phyloP scores from a whole-genome alignment of 2,329 filamentous ascomycete species.

The Fusarium armeniacum region DNA sequence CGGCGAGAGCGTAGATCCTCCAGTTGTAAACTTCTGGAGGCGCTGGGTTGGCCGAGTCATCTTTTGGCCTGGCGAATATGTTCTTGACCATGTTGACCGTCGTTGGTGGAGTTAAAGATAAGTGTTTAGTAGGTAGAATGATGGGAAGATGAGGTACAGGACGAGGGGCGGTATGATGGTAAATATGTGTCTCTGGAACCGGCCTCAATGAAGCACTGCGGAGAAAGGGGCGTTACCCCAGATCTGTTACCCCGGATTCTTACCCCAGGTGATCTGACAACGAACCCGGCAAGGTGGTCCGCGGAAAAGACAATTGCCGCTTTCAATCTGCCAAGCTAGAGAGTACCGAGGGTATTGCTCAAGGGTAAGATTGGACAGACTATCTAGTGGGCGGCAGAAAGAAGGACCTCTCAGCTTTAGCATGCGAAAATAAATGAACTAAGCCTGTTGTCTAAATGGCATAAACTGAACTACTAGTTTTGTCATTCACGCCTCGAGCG shows the following conservation, averaged over 20 bases:
- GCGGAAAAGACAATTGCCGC: slow-evolving; percentile 16
- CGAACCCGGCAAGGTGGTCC: not conserved
- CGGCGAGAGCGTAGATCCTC: slow-evolving; percentile 12
- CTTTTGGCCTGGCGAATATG: slow-evolving; percentile 12
- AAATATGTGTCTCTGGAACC: not conserved
- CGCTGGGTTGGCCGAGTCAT: slow-evolving; percentile 14
- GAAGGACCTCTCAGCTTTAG: too few relatives aligned
- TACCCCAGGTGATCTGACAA: not conserved
- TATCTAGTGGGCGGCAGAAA: too few relatives aligned
- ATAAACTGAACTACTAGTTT: too few relatives aligned
- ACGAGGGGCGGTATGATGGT: not conserved
- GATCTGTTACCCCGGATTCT: slow-evolving; percentile 11
- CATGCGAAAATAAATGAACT: too few relatives aligned
- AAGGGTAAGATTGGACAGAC: not conserved
- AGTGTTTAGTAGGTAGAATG: not conserved
- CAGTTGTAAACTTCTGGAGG: slow-evolving; percentile 18
- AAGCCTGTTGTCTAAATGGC: too few relatives aligned
- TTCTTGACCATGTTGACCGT: slow-evolving; percentile 3
- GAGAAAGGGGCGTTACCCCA: not conserved
- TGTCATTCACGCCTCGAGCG: too few relatives aligned
- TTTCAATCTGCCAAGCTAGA: not conserved
- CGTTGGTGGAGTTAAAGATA: not conserved
- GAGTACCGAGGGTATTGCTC: not conserved
- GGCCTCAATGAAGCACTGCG: not conserved
- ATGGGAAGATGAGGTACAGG: not conserved